These are phyloP conservation scores for Xerocomus brunneocitrinus DNA, from an alignment of 768 basidiomycete species.

Conservation along the genomic window DNA sequence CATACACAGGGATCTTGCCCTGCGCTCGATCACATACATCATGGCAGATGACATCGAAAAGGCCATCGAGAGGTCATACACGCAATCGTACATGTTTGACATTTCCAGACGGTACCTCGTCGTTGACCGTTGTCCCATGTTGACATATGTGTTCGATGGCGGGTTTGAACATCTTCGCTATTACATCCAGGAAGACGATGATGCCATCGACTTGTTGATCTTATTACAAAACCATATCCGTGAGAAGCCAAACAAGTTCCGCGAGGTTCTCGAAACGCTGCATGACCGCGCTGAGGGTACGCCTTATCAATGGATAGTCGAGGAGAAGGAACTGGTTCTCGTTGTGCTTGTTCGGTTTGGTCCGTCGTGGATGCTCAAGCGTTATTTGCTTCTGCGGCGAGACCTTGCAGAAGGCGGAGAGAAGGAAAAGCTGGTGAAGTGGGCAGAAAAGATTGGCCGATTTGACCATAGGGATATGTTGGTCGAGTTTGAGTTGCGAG, in stretches of 20 bases:
- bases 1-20: constrained; percentile 25
- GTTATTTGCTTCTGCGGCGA: constrained; percentile 20
- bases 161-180: constrained; percentile 25
- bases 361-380: constrained; percentile 26
- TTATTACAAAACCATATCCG: constrained; percentile 16
- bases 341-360: constrained; percentile 18
- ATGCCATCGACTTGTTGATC: constrained; percentile 21
- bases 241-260: constrained; percentile 21
- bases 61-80: constrained; percentile 21
- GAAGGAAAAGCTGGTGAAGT: constrained; percentile 11
- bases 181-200: constrained; percentile 25
- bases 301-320: constrained; percentile 23
- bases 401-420: constrained; percentile 16
- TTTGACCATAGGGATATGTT: constrained; percentile 23
- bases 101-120: constrained; percentile 23
- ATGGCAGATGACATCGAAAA: constrained; percentile 22
- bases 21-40: constrained; percentile 28
- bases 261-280: constrained; percentile 21
- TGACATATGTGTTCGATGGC: constrained; percentile 26
- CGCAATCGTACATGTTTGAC: constrained; percentile 24
- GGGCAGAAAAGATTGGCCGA: constrained; percentile 20
- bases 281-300: constrained; percentile 22
- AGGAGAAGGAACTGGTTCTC: constrained; percentile 24
- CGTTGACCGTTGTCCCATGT: constrained; percentile 25
- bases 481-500: constrained; percentile 10